Percentiles rank a stretch among this genome's conserved stretches.
phyloP scores from a whole-genome alignment of 495 filamentous ascomycete genomes.

The Venustampulla echinocandica region DNA sequence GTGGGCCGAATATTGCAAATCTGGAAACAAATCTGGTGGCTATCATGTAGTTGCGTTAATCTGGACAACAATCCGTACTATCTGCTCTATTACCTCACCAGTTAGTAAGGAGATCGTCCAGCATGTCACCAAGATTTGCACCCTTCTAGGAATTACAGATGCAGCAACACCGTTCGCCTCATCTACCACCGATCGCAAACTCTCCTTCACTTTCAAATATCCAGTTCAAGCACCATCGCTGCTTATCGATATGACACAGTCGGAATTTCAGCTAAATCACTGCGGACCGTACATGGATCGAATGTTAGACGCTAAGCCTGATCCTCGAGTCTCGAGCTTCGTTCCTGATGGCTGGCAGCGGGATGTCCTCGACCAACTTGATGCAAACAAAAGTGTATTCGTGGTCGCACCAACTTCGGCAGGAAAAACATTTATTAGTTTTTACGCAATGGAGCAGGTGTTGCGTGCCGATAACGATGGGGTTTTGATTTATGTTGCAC shows the following conservation, averaged over 20 bases:
- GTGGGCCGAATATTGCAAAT: conserved; percentile 27
- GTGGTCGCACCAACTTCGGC: conserved; percentile 72
- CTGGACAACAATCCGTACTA: conserved; percentile 20
- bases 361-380: conserved; percentile 63
- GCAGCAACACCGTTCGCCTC: conserved; percentile 8
- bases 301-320: conserved; percentile 55
- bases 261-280: conserved; percentile 36
- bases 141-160: conserved; percentile 16
- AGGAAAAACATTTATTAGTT: conserved; percentile 50
- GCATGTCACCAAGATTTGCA: conserved; percentile 18
- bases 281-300: conserved; percentile 70
- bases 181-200: conserved; percentile 14
- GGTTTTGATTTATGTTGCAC: conserved; percentile 68
- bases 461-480: conserved; percentile 56
- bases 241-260: conserved; percentile 13
- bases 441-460: conserved; percentile 74
- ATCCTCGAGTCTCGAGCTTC: conserved; percentile 55
- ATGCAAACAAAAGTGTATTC: conserved; percentile 57
- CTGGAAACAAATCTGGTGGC: conserved; percentile 21
- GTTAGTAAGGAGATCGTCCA: conserved; percentile 14
- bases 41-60: conserved; percentile 27
- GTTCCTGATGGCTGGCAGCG: conserved; percentile 70
- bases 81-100: conserved; percentile 13
- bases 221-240: conserved; percentile 7
- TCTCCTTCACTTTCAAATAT: conserved; percentile 21